phyloP scores from a whole-genome alignment of 192 early-diverging fungal genomes.

The Phlyctochytrium planicorne region DNA sequence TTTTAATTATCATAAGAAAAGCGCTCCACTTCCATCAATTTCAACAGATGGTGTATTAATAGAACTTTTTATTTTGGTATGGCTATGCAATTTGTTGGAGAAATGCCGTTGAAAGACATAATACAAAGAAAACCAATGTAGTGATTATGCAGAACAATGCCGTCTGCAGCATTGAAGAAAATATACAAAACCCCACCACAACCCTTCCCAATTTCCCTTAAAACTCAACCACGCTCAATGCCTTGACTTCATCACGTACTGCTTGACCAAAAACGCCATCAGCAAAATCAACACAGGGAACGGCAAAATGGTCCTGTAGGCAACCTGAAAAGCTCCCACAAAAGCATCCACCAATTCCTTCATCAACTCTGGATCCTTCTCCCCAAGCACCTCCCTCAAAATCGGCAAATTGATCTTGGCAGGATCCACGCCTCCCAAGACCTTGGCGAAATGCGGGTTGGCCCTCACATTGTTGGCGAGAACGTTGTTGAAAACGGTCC shows the following conservation, averaged over 20 bases:
- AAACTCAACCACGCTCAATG: too few relatives aligned
- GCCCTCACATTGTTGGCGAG: constrained; percentile 42
- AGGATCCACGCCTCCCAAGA: constrained; percentile 11
- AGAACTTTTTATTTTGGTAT: too few relatives aligned
- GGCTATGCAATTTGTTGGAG: too few relatives aligned
- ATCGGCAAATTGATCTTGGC: constrained; percentile 13
- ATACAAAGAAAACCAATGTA: too few relatives aligned
- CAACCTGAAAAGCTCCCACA: constrained; percentile 16
- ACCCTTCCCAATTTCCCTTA: too few relatives aligned
- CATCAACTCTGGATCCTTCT: constrained; percentile 9
- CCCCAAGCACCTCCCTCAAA: background rate
- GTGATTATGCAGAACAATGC: too few relatives aligned
- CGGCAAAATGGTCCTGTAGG: constrained; percentile 25
- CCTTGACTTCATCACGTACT: constrained; percentile 19
- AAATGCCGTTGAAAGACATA: too few relatives aligned
- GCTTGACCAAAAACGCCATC: constrained; percentile 37
- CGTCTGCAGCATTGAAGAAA: too few relatives aligned
- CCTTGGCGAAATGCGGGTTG: constrained; percentile 11
- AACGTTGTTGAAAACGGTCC: constrained; percentile 66
- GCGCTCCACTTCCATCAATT: too few relatives aligned
- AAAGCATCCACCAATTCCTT: constrained; percentile 27
- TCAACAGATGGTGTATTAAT: too few relatives aligned
- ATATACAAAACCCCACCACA: too few relatives aligned
- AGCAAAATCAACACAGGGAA: constrained; percentile 41
- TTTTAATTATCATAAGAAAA: too few relatives aligned